Evolutionary conservation across 1,284 basidiomycete genomes (phyloP), one percentile per base, ranked within the genome.

Genomic region (Ganoderma lucidum): DNA sequence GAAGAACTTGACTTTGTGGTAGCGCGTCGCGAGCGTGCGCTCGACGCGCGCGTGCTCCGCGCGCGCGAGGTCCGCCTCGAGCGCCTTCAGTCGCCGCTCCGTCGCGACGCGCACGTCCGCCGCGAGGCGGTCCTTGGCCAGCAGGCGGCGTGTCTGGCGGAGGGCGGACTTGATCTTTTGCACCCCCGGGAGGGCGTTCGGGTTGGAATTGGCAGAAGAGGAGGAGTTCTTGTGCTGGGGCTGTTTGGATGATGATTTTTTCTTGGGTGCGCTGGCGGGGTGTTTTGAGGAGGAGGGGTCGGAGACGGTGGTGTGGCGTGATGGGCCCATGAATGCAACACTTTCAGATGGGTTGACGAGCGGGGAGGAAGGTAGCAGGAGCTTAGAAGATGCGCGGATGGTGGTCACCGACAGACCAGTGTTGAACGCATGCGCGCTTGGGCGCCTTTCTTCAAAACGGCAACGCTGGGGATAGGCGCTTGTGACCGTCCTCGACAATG

Each of bases 1-100:
- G 73, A 96, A 96, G 82, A 96, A 96, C 80, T 95, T 96, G 76
- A 95, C 83, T 81, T 90, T 94, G 76, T 96, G 95, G 79, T 97
- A 97, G 72, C 87, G 87, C 56, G 86, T 81, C 0, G 94, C 92
- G 74, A 94, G 83, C 61, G 88, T 82, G 62, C 90, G 88, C 79
- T 96, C 95, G 76, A 93, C 92, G 15, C 83, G 83, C 65, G 83
- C 81, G 67, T 75, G 76, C 78, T 90, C 86, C 0, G 90, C 90
- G 71, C 83, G 86, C 37, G 86, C 87, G 28, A 96, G 84, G 76
- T 97, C 95, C 8, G 84, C 85, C 78, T 96, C 90, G 9, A 96
- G 85, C 2, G 90, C 86, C 74, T 89, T 90, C 56, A 94, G 78
- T 68, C 93, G 84, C 70, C 95, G 86, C 79, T 96, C 93, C 0